Percentiles rank a stretch among this genome's conserved stretches.
These are phyloP conservation scores for Taxillus chinensis DNA, from an alignment of 164 flowering plant genomes.

Conservation along the genomic window DNA sequence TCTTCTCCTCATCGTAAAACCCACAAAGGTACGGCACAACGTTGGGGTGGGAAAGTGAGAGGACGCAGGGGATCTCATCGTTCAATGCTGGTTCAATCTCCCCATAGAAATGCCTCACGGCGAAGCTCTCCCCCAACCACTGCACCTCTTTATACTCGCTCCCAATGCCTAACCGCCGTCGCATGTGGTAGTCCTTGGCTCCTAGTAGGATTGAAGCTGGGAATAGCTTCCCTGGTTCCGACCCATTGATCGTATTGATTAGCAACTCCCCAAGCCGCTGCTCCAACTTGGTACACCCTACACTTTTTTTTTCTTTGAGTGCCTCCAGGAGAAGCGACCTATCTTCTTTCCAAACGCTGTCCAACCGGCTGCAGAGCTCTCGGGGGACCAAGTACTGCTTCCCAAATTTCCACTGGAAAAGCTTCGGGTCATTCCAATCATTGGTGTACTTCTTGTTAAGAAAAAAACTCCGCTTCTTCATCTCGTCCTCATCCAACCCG, in stretches of 20 bases:
- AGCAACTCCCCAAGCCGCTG: conserved; percentile 35
- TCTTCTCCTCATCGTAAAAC: conserved; percentile 67
- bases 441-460: conserved; percentile 43
- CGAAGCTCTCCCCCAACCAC: conserved; percentile 79
- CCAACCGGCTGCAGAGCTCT: conserved; percentile 39
- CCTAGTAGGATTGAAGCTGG: conserved; percentile 47
- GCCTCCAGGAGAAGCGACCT: conserved; percentile 43
- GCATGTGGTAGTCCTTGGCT: conserved; percentile 57
- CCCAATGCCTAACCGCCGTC: conserved; percentile 54
- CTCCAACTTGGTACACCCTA: conserved; percentile 30
- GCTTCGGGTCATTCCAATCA: conserved; percentile 59
- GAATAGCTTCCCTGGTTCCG: conserved; percentile 30
- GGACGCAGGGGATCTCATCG: conserved; percentile 39
- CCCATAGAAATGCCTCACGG: conserved; percentile 48
- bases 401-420: conserved; percentile 63
- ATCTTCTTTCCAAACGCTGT: conserved; percentile 59
- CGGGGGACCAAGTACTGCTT: conserved; percentile 59
- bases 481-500: conserved; percentile 53
- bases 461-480: conserved; percentile 39
- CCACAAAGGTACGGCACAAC: conserved; percentile 46
- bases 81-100: conserved; percentile 25
- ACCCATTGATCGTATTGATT: conserved; percentile 33
- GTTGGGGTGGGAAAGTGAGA: conserved; percentile 61
- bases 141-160: conserved; percentile 66
- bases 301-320: conserved; percentile 35